A percentile compares a stretch with the other conserved stretches of the same genome.
These are phyloP conservation scores for Bipolaris oryzae DNA, from an alignment of 2,329 filamentous ascomycete species.

Conservation along the genomic window DNA sequence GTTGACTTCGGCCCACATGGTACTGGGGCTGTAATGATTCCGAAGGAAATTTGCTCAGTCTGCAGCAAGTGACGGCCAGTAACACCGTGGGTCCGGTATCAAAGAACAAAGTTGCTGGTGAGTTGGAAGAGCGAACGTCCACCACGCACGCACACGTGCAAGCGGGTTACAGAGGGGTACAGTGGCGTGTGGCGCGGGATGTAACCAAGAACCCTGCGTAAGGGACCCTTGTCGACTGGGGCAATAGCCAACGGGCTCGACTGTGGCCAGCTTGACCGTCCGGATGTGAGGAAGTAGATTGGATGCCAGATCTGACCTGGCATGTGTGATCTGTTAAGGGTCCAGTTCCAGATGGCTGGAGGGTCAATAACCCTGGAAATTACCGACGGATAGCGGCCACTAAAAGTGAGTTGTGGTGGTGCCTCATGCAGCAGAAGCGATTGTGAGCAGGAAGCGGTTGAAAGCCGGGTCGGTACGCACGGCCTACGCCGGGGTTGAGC, in stretches of 20 bases:
- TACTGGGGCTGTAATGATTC: slow-evolving; percentile 34
- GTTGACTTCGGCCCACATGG: slow-evolving; percentile 67
- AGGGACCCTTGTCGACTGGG: slow-evolving; percentile 26
- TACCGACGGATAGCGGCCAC: slow-evolving; percentile 27
- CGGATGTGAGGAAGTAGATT: slow-evolving; percentile 18
- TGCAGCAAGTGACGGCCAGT: slow-evolving; percentile 20
- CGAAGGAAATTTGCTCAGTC: slow-evolving; percentile 41
- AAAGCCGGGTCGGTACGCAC: slow-evolving; percentile 12
- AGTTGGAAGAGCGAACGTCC: slow-evolving; percentile 20
- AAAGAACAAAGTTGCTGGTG: slow-evolving; percentile 27
- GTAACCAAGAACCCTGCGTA: slow-evolving; percentile 22
- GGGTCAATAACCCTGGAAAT: slow-evolving; percentile 24
- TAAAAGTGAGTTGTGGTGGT: slow-evolving; percentile 18
- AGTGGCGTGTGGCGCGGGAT: slow-evolving; percentile 28
- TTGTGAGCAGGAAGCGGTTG: slow-evolving; percentile 13
- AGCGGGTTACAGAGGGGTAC: slow-evolving; percentile 31
- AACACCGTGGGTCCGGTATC: slow-evolving; percentile 27
- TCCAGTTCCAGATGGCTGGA: slow-evolving; percentile 31
- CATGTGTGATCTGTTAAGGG: slow-evolving; percentile 28
- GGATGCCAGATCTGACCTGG: slow-evolving; percentile 23
- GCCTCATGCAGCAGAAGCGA: slow-evolving; percentile 22
- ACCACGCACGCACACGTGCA: slow-evolving; percentile 41
- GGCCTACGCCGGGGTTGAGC: slow-evolving; percentile 9
- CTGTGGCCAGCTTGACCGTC: slow-evolving; percentile 17
- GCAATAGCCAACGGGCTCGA: slow-evolving; percentile 33